Conservation (phyloP, 305 asterid species). For the Fraxinus ornus region DNA sequence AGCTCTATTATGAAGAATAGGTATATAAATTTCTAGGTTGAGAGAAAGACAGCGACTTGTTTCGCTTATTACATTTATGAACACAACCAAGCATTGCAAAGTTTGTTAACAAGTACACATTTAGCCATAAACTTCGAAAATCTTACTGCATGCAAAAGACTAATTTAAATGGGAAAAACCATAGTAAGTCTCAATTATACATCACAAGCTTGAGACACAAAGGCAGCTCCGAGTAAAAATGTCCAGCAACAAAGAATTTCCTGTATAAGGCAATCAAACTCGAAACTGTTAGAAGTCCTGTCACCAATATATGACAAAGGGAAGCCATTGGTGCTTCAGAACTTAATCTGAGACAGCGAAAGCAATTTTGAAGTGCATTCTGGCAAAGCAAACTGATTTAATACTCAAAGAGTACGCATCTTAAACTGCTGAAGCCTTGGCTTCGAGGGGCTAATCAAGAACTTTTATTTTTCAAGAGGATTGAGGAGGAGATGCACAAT, state of each 20-base stretch:
- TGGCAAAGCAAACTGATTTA: neutral
- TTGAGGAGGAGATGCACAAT: constrained; percentile 40
- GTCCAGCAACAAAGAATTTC: constrained; percentile 25
- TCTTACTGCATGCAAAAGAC: neutral
- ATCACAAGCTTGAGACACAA: neutral
- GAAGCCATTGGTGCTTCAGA: constrained; percentile 17
- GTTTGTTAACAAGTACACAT: neutral
- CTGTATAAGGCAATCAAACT: constrained; percentile 11
- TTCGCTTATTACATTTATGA: neutral
- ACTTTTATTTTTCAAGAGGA: constrained; percentile 38
- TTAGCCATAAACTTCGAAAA: neutral
- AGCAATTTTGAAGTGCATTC: neutral
- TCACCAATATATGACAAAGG: neutral
- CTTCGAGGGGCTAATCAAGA: constrained; percentile 35
- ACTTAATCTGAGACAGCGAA: constrained; percentile 27
- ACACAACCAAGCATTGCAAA: neutral
- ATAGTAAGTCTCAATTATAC: neutral
- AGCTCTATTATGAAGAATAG: neutral
- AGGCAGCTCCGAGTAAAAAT: neutral
- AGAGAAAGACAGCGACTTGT: neutral
- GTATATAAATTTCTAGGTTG: neutral
- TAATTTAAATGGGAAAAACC: neutral
- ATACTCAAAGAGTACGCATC: constrained; percentile 24
- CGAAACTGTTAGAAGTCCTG: neutral
- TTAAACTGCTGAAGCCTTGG: constrained; percentile 33